These are phyloP conservation scores for Mercurialis annua DNA, from an alignment of 345 rosid genomes.

Conservation along the genomic window DNA sequence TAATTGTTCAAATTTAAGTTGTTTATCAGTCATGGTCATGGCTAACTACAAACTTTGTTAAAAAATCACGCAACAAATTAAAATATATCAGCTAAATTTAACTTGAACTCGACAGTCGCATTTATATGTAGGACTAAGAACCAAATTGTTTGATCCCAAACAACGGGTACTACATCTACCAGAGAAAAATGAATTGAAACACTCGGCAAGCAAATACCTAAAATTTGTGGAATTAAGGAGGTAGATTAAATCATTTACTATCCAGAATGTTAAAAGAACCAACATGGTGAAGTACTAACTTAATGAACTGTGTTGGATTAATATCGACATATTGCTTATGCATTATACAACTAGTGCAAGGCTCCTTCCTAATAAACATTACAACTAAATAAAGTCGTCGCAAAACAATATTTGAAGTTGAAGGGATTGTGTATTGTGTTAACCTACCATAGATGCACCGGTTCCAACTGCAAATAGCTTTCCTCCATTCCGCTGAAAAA, in stretches of 20 bases:
- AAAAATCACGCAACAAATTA: neutral
- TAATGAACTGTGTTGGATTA: neutral
- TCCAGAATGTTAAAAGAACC: neutral
- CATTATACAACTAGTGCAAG: neutral
- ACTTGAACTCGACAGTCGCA: neutral
- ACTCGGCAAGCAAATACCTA: neutral
- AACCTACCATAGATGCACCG: conserved; percentile 75
- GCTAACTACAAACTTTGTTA: neutral
- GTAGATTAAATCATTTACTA: neutral
- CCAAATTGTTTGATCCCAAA: neutral
- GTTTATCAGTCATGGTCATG: neutral
- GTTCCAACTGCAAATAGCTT: conserved; percentile 95
- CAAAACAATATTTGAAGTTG: neutral
- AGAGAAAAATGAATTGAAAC: neutral
- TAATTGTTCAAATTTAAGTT: neutral
- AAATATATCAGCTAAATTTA: neutral
- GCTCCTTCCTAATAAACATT: neutral
- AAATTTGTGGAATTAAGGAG: neutral
- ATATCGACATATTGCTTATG: too few species aligned
- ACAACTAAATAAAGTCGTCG: neutral
- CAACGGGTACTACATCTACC: neutral
- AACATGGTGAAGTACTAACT: neutral
- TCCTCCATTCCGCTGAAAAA: conserved; percentile 77
- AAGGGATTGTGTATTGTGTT: neutral
- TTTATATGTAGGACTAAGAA: too few species aligned